Base-by-base conservation (phyloP, 2,329 filamentous ascomycete genomes). In the Trichoderma asperellum region DNA sequence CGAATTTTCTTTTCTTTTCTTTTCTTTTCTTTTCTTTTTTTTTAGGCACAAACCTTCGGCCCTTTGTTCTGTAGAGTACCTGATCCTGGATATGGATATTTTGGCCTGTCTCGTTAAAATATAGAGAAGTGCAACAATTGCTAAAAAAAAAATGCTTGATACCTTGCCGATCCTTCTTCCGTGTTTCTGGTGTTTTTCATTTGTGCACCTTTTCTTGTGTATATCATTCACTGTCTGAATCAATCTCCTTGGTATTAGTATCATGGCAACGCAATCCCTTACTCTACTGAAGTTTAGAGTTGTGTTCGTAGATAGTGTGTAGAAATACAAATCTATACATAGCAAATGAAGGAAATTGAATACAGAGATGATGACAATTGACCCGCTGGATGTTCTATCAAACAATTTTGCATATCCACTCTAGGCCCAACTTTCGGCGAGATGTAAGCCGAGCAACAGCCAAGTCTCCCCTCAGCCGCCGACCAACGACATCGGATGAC, bases 1-100 rank as follows among this genome's bases (percentile, higher is more conserved):
- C 74, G 66, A 66, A 70, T 58, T 3, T 7, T 43, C 34, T 70
- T 58, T 66, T 24, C 35, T 40, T 37, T 21, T 24, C 34, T n/a
- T 10, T 27, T 12, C n/a, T 58, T 3, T 7, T 43, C 34, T 70
- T 58, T 66, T 24, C 35, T 40, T 37, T 21, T 24, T 43, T n/a
- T 10, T 27, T 12, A 2, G 7, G 24, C 24, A 21, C 52, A 56
- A 11, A 12, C 16, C 35, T 65, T 56, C 35, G 37, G 21, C 18
- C 29, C 14, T 18, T 49, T 49, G 47, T 24, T 49, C 52, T 16
- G 24, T 14, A 55, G 27, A 29, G 40, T 40, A 32, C 16, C 21
- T 55, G 24, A 18, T 24, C 49, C 27, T 40, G 24, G 49, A 29
- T 49, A 49, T 21, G 43, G 43, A 21, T 21, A 49, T 29, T 16